These are phyloP conservation scores for Austropuccinia psidii DNA, from an alignment of 1,284 basidiomycete genomes.

Conservation along the genomic window DNA sequence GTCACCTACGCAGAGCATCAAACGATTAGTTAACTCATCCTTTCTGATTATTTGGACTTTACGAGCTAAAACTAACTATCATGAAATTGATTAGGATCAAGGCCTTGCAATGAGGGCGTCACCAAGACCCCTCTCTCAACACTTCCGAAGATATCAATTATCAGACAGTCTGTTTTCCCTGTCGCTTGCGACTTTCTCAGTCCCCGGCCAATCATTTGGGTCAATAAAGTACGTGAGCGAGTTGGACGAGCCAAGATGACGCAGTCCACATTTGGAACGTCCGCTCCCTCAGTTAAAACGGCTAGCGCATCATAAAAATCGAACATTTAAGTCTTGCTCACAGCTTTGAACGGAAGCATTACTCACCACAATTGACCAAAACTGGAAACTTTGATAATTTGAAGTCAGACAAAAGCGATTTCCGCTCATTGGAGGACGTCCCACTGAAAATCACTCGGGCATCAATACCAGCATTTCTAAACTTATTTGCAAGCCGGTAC, in stretches of 20 bases:
- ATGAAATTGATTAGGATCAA: conserved; percentile 38
- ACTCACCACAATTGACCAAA: conserved; percentile 68
- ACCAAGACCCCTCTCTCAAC: conserved; percentile 58
- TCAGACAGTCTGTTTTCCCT: conserved; percentile 73
- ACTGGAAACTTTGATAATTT: conserved; percentile 69
- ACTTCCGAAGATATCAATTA: conserved; percentile 87
- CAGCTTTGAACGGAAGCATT: background rate
- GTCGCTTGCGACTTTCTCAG: conserved; percentile 74
- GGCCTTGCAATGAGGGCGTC: conserved; percentile 38
- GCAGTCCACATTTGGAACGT: conserved; percentile 56
- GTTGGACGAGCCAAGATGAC: conserved; percentile 53
- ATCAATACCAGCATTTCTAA: conserved; percentile 70
- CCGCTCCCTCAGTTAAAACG: conserved; percentile 82
- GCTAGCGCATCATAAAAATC: conserved; percentile 42
- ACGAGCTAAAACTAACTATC: background rate
- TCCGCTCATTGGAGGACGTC: conserved; percentile 62
- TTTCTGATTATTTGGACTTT: background rate
- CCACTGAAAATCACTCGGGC: conserved; percentile 71
- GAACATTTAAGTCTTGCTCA: background rate
- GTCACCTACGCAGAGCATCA: background rate
- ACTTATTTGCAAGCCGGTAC: conserved; percentile 63
- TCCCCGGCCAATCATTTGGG: conserved; percentile 94
- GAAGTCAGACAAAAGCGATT: conserved; percentile 62
- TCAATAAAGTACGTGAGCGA: conserved; percentile 74
- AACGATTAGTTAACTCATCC: background rate